These are phyloP conservation scores for Bimuria novae-zelandiae DNA, from an alignment of 2,329 filamentous ascomycete species.

Conservation along the genomic window DNA sequence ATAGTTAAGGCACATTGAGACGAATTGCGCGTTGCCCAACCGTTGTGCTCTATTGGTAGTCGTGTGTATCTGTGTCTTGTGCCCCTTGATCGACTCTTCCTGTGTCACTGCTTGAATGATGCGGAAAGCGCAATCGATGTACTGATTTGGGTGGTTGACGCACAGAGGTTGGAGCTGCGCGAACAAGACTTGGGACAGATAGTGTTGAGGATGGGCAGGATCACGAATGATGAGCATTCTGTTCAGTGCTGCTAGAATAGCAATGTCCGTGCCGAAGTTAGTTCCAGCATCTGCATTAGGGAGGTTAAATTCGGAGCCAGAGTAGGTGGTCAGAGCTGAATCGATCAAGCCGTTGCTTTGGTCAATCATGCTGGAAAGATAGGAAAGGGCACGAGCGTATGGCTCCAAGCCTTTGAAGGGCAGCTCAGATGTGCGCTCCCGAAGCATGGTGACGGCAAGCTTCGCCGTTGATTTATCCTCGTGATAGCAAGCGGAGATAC, in stretches of 20 bases:
- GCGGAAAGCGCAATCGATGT: slow-evolving; percentile 78
- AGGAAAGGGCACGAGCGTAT: slow-evolving; percentile 64
- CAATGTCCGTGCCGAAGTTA: slow-evolving; percentile 47
- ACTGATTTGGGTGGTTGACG: slow-evolving; percentile 69
- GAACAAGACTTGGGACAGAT: slow-evolving; percentile 63
- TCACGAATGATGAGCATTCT: slow-evolving; percentile 53
- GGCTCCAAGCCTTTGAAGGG: slow-evolving; percentile 46
- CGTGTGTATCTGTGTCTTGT: slow-evolving; percentile 75
- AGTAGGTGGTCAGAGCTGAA: slow-evolving; percentile 70
- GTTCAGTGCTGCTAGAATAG: slow-evolving; percentile 55
- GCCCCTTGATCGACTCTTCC: slow-evolving; percentile 69
- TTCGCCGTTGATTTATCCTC: slow-evolving; percentile 66
- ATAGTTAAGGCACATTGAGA: slow-evolving; percentile 81
- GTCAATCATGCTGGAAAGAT: slow-evolving; percentile 74
- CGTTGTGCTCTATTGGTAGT: slow-evolving; percentile 60
- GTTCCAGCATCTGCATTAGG: slow-evolving; percentile 29
- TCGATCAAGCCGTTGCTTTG: slow-evolving; percentile 77
- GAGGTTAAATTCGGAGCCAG: slow-evolving; percentile 63
- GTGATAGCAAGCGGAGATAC: slow-evolving; percentile 70
- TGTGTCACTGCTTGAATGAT: slow-evolving; percentile 71
- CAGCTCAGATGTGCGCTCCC: slow-evolving; percentile 45
- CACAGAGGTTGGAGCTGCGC: slow-evolving; percentile 71
- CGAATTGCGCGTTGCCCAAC: slow-evolving; percentile 75
- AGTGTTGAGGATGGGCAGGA: slow-evolving; percentile 50
- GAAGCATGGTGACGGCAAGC: slow-evolving; percentile 26